Percentiles rank a stretch among this genome's conserved stretches.
These are phyloP conservation scores for Eucommia ulmoides DNA, from an alignment of 257 asterid genomes.

Conservation along the genomic window DNA sequence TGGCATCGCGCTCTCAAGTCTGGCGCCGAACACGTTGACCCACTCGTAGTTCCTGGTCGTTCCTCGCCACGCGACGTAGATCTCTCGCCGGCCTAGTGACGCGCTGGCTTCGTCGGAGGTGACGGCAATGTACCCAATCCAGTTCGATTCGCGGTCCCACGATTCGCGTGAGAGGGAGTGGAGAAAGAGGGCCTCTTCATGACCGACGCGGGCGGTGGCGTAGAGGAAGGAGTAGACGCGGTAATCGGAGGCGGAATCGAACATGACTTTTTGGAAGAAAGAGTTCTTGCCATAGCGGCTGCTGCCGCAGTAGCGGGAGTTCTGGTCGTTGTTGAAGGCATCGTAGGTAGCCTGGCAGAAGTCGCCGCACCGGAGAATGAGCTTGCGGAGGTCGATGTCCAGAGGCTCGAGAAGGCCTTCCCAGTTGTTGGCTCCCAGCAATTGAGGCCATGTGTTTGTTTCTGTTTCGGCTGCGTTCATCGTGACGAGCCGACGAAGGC, in stretches of 20 bases:
- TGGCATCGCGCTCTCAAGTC: conserved; percentile 34
- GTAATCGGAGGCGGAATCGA: conserved; percentile 33
- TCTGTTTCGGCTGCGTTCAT: conserved; percentile 8
- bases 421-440: conserved; percentile 65
- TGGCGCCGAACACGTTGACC: conserved; percentile 44
- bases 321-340: conserved; percentile 75
- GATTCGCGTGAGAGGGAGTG: conserved; percentile 53
- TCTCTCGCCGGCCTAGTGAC: conserved; percentile 58
- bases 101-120: conserved; percentile 38
- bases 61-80: conserved; percentile 70
- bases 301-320: conserved; percentile 74
- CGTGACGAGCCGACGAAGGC: no score
- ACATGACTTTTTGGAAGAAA: conserved; percentile 57
- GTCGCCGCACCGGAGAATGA: conserved; percentile 78
- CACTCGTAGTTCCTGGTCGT: conserved; percentile 61
- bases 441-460: conserved; percentile 44
- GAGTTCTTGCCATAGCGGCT: conserved; percentile 68
- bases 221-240: conserved; percentile 48
- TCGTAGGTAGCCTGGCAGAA: conserved; percentile 85
- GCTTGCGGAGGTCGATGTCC: conserved; percentile 46
- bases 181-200: conserved; percentile 37
- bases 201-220: conserved; percentile 53
- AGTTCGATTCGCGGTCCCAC: conserved; percentile 87
- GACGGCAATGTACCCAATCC: conserved; percentile 71
- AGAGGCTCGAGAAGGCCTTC: conserved; percentile 54